phyloP scores from a whole-genome alignment of 2,329 filamentous ascomycete genomes.

The Diaporthe sp. region DNA sequence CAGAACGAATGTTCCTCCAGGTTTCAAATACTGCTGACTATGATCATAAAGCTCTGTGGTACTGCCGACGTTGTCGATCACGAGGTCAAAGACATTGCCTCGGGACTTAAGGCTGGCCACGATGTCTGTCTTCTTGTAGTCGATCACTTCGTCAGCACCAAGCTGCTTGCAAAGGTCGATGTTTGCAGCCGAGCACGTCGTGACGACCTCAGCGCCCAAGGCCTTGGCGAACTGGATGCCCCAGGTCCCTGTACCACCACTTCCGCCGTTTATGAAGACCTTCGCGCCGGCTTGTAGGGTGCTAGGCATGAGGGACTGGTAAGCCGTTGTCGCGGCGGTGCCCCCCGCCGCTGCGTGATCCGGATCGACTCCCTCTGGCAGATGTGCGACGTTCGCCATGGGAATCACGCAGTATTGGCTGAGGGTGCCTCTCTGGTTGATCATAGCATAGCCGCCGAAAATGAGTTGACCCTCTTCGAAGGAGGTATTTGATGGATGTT shows the following conservation, averaged over 20 bases:
- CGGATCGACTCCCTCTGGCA: slow-evolving; percentile 38
- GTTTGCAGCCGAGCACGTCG: slow-evolving; percentile 51
- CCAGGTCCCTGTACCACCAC: slow-evolving; percentile 53
- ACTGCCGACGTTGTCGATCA: slow-evolving; percentile 47
- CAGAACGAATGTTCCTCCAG: slow-evolving; percentile 42
- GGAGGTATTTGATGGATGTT: slow-evolving; percentile 10
- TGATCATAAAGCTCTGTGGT: slow-evolving; percentile 42
- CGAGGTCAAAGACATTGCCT: slow-evolving; percentile 43
- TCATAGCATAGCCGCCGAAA: slow-evolving; percentile 36
- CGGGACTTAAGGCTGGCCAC: slow-evolving; percentile 38
- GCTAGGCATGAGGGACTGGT: slow-evolving; percentile 41
- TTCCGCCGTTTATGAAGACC: slow-evolving; percentile 52
- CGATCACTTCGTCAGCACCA: slow-evolving; percentile 53
- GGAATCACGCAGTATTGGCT: slow-evolving; percentile 40
- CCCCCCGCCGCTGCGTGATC: slow-evolving; percentile 46
- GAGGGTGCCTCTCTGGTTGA: slow-evolving; percentile 40
- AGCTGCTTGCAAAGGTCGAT: slow-evolving; percentile 48
- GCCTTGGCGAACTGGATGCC: slow-evolving; percentile 53
- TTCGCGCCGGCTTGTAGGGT: slow-evolving; percentile 34
- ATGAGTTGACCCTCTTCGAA: slow-evolving; percentile 42
- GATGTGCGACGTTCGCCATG: slow-evolving; percentile 9
- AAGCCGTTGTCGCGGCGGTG: slow-evolving; percentile 44
- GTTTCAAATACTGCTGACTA: slow-evolving; percentile 40
- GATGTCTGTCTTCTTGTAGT: slow-evolving; percentile 47
- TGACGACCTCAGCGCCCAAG: slow-evolving; percentile 50